Base-by-base conservation (phyloP, 2,329 filamentous ascomycete species). In the Monosporascus sp. region DNA sequence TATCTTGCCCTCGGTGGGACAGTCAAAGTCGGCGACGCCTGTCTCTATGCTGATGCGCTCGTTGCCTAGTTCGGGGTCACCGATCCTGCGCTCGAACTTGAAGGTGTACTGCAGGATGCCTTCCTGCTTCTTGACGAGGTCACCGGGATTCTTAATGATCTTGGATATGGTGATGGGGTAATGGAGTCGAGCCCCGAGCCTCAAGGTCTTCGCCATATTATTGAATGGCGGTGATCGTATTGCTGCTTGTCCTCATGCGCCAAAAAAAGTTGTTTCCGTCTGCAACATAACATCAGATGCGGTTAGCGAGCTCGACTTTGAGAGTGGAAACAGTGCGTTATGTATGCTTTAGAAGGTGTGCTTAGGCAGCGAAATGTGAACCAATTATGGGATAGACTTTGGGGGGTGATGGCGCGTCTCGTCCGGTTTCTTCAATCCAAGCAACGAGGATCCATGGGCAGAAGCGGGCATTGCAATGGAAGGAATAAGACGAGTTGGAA, bases 141-240 rank as follows among this genome's bases (percentile, higher is more conserved):
- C 90, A 70, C 89, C 88, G 20, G 83, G 81, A 60, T 79, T 75
- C 71, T 91, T 91, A 61, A 93, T 81, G 56, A 97, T 80, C 71
- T 90, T 88, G 64, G 86, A 91, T 72, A 99, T 87, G 62, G 88
- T 96, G 72, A 97, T 92, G 64, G 94, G 94, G 73, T 97, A 99
- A 72, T 88, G 88, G 62, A 97, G 83, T 72, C 82, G 78, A 63
- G 78, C 72, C 65, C 82, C 82, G 53, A 85, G 67, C 52, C 71
- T 75, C 53, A 86, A 68, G 56, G 67, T 69, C 61, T 78, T 78
- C 51, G 71, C 71, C 74, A 78, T 35, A 35, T 67, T 37, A 22
- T 22, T 22, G 41, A 37, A 55, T 48, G 47, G 28, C 31, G 15
- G 26, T 51, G 40, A 4, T 46, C 7, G 43, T 7, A 11, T 28